Percentiles rank a stretch among this genome's conserved stretches.
These are phyloP conservation scores for Penicillium salamii DNA, from an alignment of 495 filamentous ascomycete genomes.

Conservation along the genomic window DNA sequence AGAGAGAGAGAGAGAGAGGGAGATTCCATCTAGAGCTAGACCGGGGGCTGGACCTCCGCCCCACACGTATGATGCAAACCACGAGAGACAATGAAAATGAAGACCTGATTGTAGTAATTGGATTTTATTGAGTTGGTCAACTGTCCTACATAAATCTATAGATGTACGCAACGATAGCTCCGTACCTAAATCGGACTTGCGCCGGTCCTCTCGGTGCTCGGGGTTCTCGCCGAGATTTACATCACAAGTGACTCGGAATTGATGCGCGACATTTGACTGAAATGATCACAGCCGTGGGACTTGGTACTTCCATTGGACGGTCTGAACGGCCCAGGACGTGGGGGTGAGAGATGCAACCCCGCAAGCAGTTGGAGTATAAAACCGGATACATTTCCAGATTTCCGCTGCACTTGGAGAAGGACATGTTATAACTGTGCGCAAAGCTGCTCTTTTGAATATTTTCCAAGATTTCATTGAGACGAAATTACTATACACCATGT, in stretches of 20 bases:
- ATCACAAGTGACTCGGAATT: conserved; percentile 26
- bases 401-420: neutral
- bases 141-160: too few species aligned
- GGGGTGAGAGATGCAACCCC: conserved; percentile 13
- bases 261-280: conserved; percentile 18
- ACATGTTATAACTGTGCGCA: too few species aligned
- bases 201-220: conserved; percentile 32
- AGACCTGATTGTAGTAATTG: too few species aligned
- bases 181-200: conserved; percentile 38
- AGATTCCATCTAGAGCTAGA: too few species aligned
- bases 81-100: too few species aligned
- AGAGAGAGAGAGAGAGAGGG: too few species aligned
- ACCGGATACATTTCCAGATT: neutral
- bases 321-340: conserved; percentile 13
- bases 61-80: too few species aligned
- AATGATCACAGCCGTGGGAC: neutral
- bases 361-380: conserved; percentile 17
- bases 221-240: conserved; percentile 29
- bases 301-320: conserved; percentile 10
- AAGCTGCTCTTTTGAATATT: too few species aligned
- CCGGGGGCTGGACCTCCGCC: too few species aligned
- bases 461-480: too few species aligned
- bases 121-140: too few species aligned
- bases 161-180: too few species aligned
- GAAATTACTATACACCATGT: conserved; percentile 41